Conservation (phyloP, 2,329 filamentous ascomycete genomes). For the Epichloe uncinata region DNA sequence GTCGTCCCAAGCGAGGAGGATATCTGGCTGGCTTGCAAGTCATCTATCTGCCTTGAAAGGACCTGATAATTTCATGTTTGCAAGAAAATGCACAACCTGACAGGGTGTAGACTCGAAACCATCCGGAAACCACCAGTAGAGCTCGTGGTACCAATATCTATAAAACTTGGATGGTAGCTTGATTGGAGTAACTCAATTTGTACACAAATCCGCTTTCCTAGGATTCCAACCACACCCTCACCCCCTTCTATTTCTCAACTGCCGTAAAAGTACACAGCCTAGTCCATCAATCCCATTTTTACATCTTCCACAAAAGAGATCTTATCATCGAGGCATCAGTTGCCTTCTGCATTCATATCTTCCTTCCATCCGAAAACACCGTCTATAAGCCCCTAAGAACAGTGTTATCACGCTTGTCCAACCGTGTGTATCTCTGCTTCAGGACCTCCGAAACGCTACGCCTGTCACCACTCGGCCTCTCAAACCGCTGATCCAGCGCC, state of each 20-base stretch:
- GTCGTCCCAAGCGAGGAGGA: too few relatives aligned
- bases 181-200: too few relatives aligned
- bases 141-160: too few relatives aligned
- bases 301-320: neutral
- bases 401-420: slow-evolving; percentile 32
- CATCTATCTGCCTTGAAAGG: too few relatives aligned
- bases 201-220: neutral
- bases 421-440: slow-evolving; percentile 39
- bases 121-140: too few relatives aligned
- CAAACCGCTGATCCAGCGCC: slow-evolving; percentile 39
- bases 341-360: neutral
- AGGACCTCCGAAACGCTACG: slow-evolving; percentile 41
- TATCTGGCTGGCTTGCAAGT: too few relatives aligned
- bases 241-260: neutral
- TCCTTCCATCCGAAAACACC: neutral
- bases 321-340: neutral
- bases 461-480: slow-evolving; percentile 26
- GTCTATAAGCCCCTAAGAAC: slow-evolving; percentile 26
- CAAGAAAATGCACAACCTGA: too few relatives aligned
- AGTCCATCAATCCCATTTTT: neutral
- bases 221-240: neutral
- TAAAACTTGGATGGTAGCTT: too few relatives aligned
- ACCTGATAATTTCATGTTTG: too few relatives aligned
- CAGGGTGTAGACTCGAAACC: too few relatives aligned
- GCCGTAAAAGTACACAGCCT: neutral